Evolutionary conservation across 345 rosid genomes (phyloP).

Genomic region (Acer campestre): DNA sequence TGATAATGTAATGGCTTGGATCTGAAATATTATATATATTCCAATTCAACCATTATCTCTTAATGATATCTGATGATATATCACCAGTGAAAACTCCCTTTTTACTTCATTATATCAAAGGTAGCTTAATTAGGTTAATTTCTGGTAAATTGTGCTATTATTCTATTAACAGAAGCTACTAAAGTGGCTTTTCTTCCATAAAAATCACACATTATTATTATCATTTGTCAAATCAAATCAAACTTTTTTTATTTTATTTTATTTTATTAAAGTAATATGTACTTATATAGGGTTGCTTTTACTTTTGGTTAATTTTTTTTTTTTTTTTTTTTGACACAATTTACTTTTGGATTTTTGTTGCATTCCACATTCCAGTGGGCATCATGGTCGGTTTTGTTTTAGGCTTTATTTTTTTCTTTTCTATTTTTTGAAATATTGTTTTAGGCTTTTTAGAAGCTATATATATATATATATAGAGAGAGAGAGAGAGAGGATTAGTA

Average conservation of each 20-base stretch:
- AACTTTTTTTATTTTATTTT: neutral
- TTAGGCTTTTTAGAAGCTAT: no score
- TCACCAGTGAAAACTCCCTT: neutral
- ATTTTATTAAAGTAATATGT: neutral
- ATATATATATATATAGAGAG: no score
- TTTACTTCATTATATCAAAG: neutral
- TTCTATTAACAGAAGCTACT: neutral
- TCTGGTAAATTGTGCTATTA: neutral
- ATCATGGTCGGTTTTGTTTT: no score
- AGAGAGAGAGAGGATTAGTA: no score
- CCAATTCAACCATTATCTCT: neutral
- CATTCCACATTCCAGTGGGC: no score
- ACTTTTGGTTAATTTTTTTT: neutral
- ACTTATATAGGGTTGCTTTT: neutral
- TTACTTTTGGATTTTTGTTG: neutral
- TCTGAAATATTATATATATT: no score
- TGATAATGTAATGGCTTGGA: no score
- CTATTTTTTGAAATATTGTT: no score
- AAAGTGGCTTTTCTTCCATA: neutral
- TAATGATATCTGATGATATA: no score
- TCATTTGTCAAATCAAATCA: constrained; percentile 8
- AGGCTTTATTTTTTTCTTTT: no score
- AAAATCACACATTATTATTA: neutral
- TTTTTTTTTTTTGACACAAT: neutral
- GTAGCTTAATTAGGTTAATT: neutral